Conservation (phyloP, 2,329 filamentous ascomycete species). For the Aureobasidium namibiae region DNA sequence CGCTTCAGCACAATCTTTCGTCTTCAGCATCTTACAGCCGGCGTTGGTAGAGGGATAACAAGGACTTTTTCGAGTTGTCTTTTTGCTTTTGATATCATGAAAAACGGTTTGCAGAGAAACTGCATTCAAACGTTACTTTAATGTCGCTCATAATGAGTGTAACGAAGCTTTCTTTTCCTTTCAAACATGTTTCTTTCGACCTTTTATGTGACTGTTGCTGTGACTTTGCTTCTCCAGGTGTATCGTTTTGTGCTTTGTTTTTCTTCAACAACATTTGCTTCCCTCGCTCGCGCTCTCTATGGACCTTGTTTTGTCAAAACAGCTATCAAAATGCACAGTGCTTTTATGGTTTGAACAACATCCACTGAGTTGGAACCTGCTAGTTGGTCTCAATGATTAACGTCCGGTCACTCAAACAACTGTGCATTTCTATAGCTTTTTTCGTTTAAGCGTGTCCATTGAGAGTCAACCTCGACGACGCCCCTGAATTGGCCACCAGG, state of each 20-base stretch:
- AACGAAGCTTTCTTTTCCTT: slow-evolving; percentile 3
- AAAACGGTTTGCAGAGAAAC: neutral
- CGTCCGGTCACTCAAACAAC: neutral
- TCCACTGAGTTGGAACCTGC: neutral
- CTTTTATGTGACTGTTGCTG: neutral
- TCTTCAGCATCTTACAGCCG: slow-evolving; percentile 13
- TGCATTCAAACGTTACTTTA: neutral
- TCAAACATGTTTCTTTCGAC: neutral
- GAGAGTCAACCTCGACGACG: too few species aligned
- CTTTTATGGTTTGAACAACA: neutral
- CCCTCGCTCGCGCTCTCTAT: neutral
- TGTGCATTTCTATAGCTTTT: neutral
- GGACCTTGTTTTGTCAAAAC: neutral
- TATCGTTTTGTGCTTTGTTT: too few species aligned
- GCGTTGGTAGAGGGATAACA: slow-evolving; percentile 12
- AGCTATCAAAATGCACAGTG: neutral
- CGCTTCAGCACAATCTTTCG: neutral
- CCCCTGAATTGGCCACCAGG: too few species aligned
- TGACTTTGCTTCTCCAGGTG: neutral
- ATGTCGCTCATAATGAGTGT: neutral
- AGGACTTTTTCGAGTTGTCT: slow-evolving; percentile 1
- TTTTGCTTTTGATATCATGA: slow-evolving; percentile 8
- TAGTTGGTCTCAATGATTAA: neutral
- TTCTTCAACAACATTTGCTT: neutral
- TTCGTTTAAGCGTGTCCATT: neutral